These are phyloP conservation scores for Euphorbia lathyris DNA, from an alignment of 345 rosid genomes.

Conservation along the genomic window DNA sequence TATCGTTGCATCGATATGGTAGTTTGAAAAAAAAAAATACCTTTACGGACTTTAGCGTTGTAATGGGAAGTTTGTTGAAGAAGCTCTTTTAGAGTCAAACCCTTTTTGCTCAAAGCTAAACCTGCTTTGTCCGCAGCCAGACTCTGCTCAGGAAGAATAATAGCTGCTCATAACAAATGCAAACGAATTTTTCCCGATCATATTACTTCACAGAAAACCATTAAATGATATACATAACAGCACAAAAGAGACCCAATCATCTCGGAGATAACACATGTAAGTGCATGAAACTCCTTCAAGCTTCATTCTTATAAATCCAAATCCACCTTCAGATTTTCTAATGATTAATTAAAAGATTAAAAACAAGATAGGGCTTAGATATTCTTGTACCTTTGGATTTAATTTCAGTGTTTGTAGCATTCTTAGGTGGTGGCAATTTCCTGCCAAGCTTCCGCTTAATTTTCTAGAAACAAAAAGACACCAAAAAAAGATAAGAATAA, in stretches of 20 bases:
- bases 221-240: background rate
- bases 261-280: background rate
- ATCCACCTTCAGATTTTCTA: background rate
- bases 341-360: background rate
- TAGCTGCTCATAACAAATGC: slow-evolving; percentile 44
- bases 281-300: background rate
- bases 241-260: background rate
- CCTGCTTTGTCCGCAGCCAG: slow-evolving; percentile 74
- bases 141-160: slow-evolving; percentile 88
- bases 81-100: slow-evolving; percentile 83
- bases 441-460: slow-evolving; percentile 84
- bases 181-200: background rate
- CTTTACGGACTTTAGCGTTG: slow-evolving; percentile 77
- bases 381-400: slow-evolving; percentile 67
- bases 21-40: slow-evolving; percentile 25
- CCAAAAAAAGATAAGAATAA: background rate
- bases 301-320: background rate
- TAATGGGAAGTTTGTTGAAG: slow-evolving; percentile 79
- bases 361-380: background rate
- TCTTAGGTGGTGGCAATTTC: slow-evolving; percentile 83
- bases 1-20: background rate
- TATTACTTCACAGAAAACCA: background rate
- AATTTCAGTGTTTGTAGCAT: slow-evolving; percentile 81
- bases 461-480: slow-evolving; percentile 47
- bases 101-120: slow-evolving; percentile 80